Evolutionary conservation across 140 eudicot species (phyloP).

Genomic region (Stevia rebaudiana): DNA sequence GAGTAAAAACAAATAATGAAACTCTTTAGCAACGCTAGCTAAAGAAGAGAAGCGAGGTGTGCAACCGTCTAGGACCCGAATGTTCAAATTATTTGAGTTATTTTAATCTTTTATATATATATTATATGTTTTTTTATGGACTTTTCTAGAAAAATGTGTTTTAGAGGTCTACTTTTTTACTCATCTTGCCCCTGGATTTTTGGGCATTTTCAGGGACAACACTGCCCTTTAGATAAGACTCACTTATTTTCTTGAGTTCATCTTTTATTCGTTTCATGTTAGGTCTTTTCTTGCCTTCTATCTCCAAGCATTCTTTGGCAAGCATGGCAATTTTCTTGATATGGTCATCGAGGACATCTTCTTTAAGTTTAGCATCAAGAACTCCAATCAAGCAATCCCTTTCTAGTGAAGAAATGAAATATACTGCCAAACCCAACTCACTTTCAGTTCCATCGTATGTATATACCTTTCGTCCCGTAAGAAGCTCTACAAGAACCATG

Average conservation of each 20-base stretch:
- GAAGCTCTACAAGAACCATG: slow-evolving; percentile 42
- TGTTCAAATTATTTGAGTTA: no score
- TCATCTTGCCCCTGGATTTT: no score
- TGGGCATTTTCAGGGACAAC: not conserved
- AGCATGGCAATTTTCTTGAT: slow-evolving; percentile 23
- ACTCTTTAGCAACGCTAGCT: no score
- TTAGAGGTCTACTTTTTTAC: no score
- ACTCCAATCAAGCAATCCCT: slow-evolving; percentile 20
- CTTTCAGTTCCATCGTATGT: slow-evolving; percentile 34
- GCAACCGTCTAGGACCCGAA: no score
- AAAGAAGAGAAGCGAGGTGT: no score
- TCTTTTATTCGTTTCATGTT: slow-evolving; percentile 23
- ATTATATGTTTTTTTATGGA: no score
- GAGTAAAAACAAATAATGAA: no score
- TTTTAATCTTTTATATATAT: no score
- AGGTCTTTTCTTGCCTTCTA: slow-evolving; percentile 33
- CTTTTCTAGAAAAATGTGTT: no score
- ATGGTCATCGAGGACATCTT: slow-evolving; percentile 28
- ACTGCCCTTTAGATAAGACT: slow-evolving; percentile 14
- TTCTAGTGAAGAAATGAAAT: slow-evolving; percentile 33
- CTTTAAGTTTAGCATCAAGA: slow-evolving; percentile 33
- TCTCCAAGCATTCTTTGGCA: slow-evolving; percentile 24
- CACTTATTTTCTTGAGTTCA: not conserved
- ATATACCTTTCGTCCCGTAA: slow-evolving; percentile 35
- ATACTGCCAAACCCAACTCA: slow-evolving; percentile 32